Percentiles rank a stretch among this genome's conserved stretches.
Evolutionary conservation across 495 filamentous ascomycete genomes (phyloP).

Genomic region (Apodospora peruviana): DNA sequence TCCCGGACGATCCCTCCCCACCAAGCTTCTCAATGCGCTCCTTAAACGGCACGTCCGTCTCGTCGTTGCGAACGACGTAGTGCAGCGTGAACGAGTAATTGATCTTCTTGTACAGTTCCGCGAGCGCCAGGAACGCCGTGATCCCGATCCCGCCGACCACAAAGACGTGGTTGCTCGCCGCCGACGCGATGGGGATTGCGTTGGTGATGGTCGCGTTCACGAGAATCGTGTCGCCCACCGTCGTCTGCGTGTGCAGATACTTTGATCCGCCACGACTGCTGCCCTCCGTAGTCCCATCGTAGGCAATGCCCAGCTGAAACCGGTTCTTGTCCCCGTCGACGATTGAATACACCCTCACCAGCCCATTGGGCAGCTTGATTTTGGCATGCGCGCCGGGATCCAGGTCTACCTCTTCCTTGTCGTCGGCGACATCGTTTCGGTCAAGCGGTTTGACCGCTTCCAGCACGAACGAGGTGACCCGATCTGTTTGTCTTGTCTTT

Average conservation of each 20-base stretch:
- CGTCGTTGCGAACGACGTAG: constrained; percentile 43
- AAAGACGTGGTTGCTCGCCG: constrained; percentile 45
- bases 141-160: constrained; percentile 49
- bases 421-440: neutral
- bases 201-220: constrained; percentile 36
- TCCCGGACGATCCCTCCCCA: constrained; percentile 10
- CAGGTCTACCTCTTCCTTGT: constrained; percentile 13
- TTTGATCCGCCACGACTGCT: constrained; percentile 42
- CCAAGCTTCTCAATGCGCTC: constrained; percentile 29
- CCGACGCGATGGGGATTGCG: constrained; percentile 24
- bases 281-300: constrained; percentile 19
- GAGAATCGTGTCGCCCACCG: constrained; percentile 39
- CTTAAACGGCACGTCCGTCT: constrained; percentile 42
- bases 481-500: constrained; percentile 32
- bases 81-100: constrained; percentile 42
- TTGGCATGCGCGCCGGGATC: constrained; percentile 36
- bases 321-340: constrained; percentile 34
- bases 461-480: constrained; percentile 37
- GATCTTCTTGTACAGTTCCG: constrained; percentile 30
- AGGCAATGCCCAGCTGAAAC: constrained; percentile 43
- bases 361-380: constrained; percentile 39
- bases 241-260: constrained; percentile 41
- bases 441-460: constrained; percentile 22
- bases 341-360: constrained; percentile 43
- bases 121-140: constrained; percentile 42